A percentile compares a stretch with the other conserved stretches of the same genome.
Conservation (phyloP, 2,329 filamentous ascomycete genomes). For the Elsinoe necatrix region DNA sequence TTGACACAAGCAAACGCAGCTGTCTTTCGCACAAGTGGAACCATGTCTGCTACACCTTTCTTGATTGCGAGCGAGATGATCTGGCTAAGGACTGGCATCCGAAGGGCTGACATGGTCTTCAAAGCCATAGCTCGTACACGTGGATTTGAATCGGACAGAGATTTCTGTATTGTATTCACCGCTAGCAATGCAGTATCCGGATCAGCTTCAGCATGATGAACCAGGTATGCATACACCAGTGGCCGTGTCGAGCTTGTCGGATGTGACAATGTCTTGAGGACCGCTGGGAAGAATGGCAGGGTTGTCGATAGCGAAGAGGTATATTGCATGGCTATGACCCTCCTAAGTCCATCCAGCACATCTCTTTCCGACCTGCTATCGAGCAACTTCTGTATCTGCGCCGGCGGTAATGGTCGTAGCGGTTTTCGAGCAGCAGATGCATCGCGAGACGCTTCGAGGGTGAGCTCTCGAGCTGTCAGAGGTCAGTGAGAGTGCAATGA, state of each 20-base stretch:
- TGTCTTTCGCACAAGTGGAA: conserved; percentile 82
- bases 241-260: conserved; percentile 94
- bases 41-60: conserved; percentile 88
- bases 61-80: conserved; percentile 96
- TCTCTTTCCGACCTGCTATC: conserved; percentile 92
- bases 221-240: conserved; percentile 95
- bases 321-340: conserved; percentile 93
- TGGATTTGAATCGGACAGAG: conserved; percentile 82
- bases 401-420: conserved; percentile 60
- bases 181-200: conserved; percentile 91
- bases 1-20: conserved; percentile 92
- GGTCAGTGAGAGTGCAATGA: conserved; percentile 10
- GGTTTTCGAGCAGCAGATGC: conserved; percentile 55
- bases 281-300: conserved; percentile 88
- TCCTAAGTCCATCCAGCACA: conserved; percentile 80
- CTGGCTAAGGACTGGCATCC: conserved; percentile 95
- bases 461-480: conserved; percentile 76
- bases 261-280: conserved; percentile 95
- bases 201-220: conserved; percentile 92
- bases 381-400: conserved; percentile 86
- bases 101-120: conserved; percentile 93
- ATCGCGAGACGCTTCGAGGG: conserved; percentile 89
- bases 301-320: conserved; percentile 79
- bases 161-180: conserved; percentile 98
- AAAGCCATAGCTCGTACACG: conserved; percentile 85